Base-by-base conservation (phyloP, 169 alveolate genomes). In the Eimeria acervulina region DNA sequence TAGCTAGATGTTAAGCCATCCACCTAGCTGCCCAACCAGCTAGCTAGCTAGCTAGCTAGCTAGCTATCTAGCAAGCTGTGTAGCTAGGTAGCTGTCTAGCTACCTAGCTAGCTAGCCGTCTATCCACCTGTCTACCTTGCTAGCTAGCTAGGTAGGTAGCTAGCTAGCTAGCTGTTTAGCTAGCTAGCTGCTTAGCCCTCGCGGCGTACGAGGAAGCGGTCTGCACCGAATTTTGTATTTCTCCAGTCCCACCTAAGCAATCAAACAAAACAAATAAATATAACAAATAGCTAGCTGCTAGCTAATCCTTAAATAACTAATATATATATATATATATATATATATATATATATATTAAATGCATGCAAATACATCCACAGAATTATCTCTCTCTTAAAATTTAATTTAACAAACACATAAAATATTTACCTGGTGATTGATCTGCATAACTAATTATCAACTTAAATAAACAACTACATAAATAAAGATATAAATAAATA, bases 211-310 rank as follows among this genome's bases (percentile, higher is more conserved):
- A 51, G 63, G 78, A 90, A 90, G 19, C 88, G 89, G 61, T 90
- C 95, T 4, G 90, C 61, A 33, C 84, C 78, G 40, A 90, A 90
- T 61, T 72, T 42, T 19, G 95, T 90, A 80, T 90, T 90, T 28
- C 95, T 44, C 95, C 95, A 90, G 80, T 90, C 95, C 95, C 95
- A 90, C 36, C 87, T 76, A 44, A 26, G 38, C 3, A 7, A 26
- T 21, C 74, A 28, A 6, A 28, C 40, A 59, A 59, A 59, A 59
- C 68, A 59, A 15, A 59, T 0, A 15, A 21, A 12, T 13, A 59
- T 26, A 70, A 76, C 31, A 76, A 68, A 28, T 17, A 13, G 26
- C 17, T 55, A 47, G 59, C 2, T 51, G 2, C 59, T 51, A 17
- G n/a, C n/a, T n/a, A n/a, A n/a, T n/a, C n/a, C n/a, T n/a, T n/a